Evolutionary conservation across 805 yeast species (phyloP), one percentile per base, ranked within the genome.

Genomic region (Lipomyces lipofer): DNA sequence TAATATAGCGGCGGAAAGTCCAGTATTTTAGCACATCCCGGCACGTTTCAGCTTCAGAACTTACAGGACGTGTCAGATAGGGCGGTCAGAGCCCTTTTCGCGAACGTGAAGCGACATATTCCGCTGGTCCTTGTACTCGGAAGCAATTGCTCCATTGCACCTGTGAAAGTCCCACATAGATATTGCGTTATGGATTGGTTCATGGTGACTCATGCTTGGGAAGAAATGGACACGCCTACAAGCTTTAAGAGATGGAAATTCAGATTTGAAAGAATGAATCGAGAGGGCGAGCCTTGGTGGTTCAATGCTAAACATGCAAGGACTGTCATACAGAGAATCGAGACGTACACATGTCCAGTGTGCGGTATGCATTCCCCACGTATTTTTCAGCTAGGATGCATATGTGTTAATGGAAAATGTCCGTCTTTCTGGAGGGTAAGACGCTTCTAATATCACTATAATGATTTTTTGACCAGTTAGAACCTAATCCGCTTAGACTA

Each of bases 131-230:
- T 47, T 15, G 27, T 47, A 17, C 19, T 40, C 15, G 45, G 51
- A 17, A 38, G 39, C 15, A 21, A 47, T 17, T 17, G 33, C 12
- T 17, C 36, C 5, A 10, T 38, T 28, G 9, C 45, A 9, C 51
- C 44, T 6, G 27, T 38, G 1, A 25, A 27, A 10, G 45, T 40
- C 12, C 45, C 51, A 1, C 51, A 40, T 15, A 19, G 39, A 22
- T 47, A 47, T n/a, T 47, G 51, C 12, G 45, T 47, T n/a, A 19
- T 47, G 47, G 51, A 47, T 38, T 47, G 51, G 51, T 47, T 36
- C 25, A 5, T 47, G n/a, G 27, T 47, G 24, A 39, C 51, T 13
- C 50, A 47, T 29, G 38, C 38, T 15, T 47, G 51, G 51, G 22
- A 28, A 17, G 36, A 38, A 40, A n/a, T 21, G 28, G 51, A 47